Conservation (phyloP, 2,329 filamentous ascomycete species). For the Fusarium sp. region DNA sequence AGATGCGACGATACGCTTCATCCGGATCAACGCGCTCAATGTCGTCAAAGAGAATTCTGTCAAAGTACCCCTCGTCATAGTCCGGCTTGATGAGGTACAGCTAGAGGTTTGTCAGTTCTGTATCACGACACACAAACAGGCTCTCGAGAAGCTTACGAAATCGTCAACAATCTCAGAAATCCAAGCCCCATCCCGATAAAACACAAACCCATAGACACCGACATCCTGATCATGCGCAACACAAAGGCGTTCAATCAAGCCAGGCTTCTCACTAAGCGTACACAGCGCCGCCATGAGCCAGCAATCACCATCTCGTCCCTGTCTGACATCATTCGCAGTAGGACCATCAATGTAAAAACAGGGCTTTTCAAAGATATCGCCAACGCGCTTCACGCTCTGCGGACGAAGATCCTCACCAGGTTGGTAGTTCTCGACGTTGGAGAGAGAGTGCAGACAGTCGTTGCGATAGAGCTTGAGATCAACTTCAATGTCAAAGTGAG, state of each 20-base stretch:
- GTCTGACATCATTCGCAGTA: conserved; percentile 78
- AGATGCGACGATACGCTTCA: conserved; percentile 70
- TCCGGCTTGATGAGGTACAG: conserved; percentile 64
- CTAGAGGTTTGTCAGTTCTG: conserved; percentile 29
- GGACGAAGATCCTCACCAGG: conserved; percentile 51
- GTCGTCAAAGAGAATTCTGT: conserved; percentile 54
- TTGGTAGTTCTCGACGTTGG: conserved; percentile 41
- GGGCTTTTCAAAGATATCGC: conserved; percentile 78
- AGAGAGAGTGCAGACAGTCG: conserved; percentile 59
- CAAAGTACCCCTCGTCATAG: conserved; percentile 66
- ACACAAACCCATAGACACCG: conserved; percentile 87
- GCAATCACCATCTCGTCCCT: conserved; percentile 82
- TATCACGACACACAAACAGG: background rate
- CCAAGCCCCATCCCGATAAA: conserved; percentile 82
- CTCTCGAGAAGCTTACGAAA: conserved; percentile 49
- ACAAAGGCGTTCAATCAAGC: conserved; percentile 76
- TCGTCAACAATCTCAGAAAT: conserved; percentile 66
- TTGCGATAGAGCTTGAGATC: conserved; percentile 70
- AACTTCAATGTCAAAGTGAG: conserved; percentile 85
- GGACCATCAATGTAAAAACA: conserved; percentile 81
- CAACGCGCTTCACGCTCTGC: conserved; percentile 71
- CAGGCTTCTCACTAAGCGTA: conserved; percentile 76
- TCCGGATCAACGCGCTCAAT: conserved; percentile 60
- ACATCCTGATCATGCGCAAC: conserved; percentile 76
- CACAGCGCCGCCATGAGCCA: conserved; percentile 86